Evolutionary conservation across 1,284 basidiomycete species (phyloP), one percentile per base, ranked within the genome.

Genomic region (Volvariella volvacea): DNA sequence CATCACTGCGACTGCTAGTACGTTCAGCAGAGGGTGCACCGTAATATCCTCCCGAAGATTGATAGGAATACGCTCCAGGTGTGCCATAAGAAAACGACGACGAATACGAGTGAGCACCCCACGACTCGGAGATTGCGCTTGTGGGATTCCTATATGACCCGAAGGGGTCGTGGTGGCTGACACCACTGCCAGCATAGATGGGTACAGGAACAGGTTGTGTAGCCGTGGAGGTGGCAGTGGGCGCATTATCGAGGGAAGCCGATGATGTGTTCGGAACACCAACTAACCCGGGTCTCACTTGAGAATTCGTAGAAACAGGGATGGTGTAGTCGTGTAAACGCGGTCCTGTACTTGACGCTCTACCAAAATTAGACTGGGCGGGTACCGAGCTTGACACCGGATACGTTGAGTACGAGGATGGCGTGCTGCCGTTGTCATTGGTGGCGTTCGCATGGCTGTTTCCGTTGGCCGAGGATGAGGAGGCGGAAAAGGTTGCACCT

Each of bases 301-400:
- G 77, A 2, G 76, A 76, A 8, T 58, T 60, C 45, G 61, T 55
- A 16, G 58, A 51, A 42, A 56, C 54, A 25, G 71, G 68, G 38
- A 83, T 58, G 16, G 74, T 54, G 54, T 82, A 85, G 56, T 85
- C 76, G 50, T 84, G 80, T 56, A 86, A 61, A 31, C 78, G 70
- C 2, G 83, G 81, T 1, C 78, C 78, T 14, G 64, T 58, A 12
- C 70, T 71, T 0, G 62, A 58, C 2, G 70, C 56, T 19, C 64
- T 61, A 37, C 42, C 42, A 39, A 51, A 53, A 25, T 48, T 46
- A n/a, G 48, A 52, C 41, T 32, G 48, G 17, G 55, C 53, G 2
- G 66, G 66, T 4, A 67, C 67, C 3, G 67, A 69, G 53, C 64
- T 63, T 9, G 68, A 67, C 2, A 63, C 54, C 1, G 54, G 62